phyloP scores from a whole-genome alignment of 2,329 filamentous ascomycete genomes.

The Venturia pyrina region DNA sequence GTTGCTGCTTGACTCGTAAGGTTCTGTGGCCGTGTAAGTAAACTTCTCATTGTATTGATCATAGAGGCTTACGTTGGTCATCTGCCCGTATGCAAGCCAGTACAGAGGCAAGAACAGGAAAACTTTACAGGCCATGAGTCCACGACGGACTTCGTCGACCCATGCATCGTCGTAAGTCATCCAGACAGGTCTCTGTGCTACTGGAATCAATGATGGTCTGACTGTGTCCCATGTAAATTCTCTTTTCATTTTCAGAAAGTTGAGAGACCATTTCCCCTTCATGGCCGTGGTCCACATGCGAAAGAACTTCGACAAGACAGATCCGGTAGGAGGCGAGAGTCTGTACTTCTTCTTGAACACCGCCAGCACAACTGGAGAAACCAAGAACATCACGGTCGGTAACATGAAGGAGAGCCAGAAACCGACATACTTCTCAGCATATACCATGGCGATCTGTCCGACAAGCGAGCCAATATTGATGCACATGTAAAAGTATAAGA shows the following conservation, averaged over 20 bases:
- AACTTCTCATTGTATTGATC: conserved; percentile 20
- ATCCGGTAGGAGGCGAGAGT: conserved; percentile 54
- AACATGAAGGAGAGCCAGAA: conserved; percentile 65
- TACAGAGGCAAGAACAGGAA: conserved; percentile 54
- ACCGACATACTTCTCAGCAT: conserved; percentile 43
- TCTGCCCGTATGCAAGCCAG: conserved; percentile 60
- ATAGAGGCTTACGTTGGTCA: conserved; percentile 36
- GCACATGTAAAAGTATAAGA: conserved; percentile 41
- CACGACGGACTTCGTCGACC: conserved; percentile 68
- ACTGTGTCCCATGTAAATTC: conserved; percentile 51
- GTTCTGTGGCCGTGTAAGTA: conserved; percentile 30
- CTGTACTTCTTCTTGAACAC: conserved; percentile 52
- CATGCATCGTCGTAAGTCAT: conserved; percentile 74
- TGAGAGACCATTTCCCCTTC: conserved; percentile 48
- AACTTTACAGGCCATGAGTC: conserved; percentile 32
- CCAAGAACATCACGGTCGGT: conserved; percentile 54
- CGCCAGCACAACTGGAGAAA: conserved; percentile 49
- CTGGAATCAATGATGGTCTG: conserved; percentile 52
- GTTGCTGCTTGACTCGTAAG: conserved; percentile 58
- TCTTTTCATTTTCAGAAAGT: conserved; percentile 46
- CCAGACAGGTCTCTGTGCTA: conserved; percentile 49
- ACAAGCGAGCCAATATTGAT: conserved; percentile 29
- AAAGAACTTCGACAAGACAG: conserved; percentile 56
- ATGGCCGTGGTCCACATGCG: conserved; percentile 47
- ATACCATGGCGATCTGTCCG: conserved; percentile 28